These are phyloP conservation scores for Picochlorum sp. DNA, from an alignment of 139 green algal genomes.

Conservation along the genomic window DNA sequence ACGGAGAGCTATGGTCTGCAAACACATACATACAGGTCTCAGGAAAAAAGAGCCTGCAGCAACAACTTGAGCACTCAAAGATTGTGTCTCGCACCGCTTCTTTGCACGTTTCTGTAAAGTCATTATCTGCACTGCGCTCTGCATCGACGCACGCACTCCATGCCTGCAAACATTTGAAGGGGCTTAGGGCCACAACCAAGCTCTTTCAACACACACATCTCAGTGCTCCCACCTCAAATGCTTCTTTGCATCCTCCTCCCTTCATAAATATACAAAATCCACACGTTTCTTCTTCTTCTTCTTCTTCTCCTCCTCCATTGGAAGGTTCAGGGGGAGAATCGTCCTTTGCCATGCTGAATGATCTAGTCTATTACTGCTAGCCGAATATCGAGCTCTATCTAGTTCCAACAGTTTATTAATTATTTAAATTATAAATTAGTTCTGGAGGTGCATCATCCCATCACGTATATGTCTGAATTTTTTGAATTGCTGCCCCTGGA, in stretches of 20 bases:
- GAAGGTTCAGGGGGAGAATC: too few relatives aligned
- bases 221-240: conserved; percentile 37
- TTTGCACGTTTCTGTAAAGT: conserved; percentile 58
- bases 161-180: conserved; percentile 18
- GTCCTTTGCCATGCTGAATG: too few relatives aligned
- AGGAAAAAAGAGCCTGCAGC: not conserved
- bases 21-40: not conserved
- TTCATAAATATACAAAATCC: conserved; percentile 87
- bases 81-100: conserved; percentile 30
- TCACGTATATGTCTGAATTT: conserved; percentile 1
- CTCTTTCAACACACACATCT: not conserved
- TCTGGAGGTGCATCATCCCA: not conserved
- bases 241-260: conserved; percentile 53
- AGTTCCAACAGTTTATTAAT: not conserved
- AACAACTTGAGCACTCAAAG: not conserved
- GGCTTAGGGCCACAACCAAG: not conserved
- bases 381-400: not conserved
- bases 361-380: too few relatives aligned
- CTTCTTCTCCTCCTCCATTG: conserved; percentile 46
- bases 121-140: conserved; percentile 27
- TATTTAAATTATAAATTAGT: not conserved
- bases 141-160: conserved; percentile 63
- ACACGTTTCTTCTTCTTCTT: conserved; percentile 62
- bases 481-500: not conserved
- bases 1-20: conserved; percentile 41